Conservation (phyloP, 2,329 filamentous ascomycete genomes). For the Fusarium pilosicola region DNA sequence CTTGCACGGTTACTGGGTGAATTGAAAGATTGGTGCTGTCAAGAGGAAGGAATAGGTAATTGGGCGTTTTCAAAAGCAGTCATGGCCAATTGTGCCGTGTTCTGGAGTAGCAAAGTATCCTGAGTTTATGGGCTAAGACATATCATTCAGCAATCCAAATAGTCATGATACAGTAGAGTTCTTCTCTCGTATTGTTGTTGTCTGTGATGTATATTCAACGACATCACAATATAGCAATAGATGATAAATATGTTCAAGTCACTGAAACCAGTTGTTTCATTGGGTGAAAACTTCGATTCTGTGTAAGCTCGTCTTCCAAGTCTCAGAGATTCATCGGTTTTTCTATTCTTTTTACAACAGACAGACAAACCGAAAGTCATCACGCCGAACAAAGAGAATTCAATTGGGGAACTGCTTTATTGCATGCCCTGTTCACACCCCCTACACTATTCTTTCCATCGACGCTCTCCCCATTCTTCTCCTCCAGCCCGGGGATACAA, state of each 20-base stretch:
- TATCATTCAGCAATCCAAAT: slow-evolving; percentile 22
- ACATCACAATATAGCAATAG: not conserved
- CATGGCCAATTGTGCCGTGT: slow-evolving; percentile 5
- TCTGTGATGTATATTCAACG: not conserved
- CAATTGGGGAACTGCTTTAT: slow-evolving; percentile 43
- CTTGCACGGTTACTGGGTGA: not conserved
- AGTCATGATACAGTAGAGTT: slow-evolving; percentile 10
- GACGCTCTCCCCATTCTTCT: slow-evolving; percentile 33
- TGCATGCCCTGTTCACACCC: slow-evolving; percentile 43
- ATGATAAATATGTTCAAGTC: not conserved
- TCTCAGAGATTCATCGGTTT: not conserved
- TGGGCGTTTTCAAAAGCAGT: slow-evolving; percentile 34
- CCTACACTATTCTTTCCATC: slow-evolving; percentile 48
- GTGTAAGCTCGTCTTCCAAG: slow-evolving; percentile 3
- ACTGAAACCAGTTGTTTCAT: not conserved
- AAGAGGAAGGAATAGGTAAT: slow-evolving; percentile 18
- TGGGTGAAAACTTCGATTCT: not conserved
- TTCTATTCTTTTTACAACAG: not conserved
- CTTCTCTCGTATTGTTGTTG: not conserved
- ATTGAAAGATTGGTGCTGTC: slow-evolving; percentile 1
- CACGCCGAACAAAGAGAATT: slow-evolving; percentile 16
- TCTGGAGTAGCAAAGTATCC: slow-evolving; percentile 1
- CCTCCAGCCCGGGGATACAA: slow-evolving; percentile 29
- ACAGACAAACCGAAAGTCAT: not conserved
- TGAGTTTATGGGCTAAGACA: slow-evolving; percentile 21